Conservation (phyloP, 805 yeast species). For the Ogataea nonfermentans region DNA sequence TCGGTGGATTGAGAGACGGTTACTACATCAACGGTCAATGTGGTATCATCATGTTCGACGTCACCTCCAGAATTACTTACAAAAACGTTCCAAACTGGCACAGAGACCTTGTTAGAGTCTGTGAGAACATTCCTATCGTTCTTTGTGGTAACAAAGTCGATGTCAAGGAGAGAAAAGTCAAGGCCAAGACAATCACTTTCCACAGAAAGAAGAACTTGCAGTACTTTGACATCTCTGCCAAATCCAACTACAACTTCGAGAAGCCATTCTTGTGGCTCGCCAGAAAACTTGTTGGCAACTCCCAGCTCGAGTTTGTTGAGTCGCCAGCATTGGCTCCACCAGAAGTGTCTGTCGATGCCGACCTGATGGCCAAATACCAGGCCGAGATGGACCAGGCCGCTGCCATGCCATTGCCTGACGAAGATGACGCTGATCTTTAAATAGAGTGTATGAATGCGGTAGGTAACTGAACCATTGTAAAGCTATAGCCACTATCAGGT, state of each 20-base stretch:
- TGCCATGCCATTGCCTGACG: constrained; percentile 99
- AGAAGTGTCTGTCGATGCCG: constrained; percentile 96
- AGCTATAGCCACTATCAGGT: not conserved
- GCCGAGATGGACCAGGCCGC: constrained; percentile 99
- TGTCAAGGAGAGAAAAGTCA: constrained; percentile 99
- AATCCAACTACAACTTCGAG: constrained; percentile 98
- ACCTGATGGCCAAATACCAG: constrained; percentile 96
- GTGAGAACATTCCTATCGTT: constrained; percentile 99
- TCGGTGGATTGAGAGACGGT: constrained; percentile 99
- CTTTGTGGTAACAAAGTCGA: constrained; percentile 99
- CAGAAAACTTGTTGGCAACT: constrained; percentile 97
- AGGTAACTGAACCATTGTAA: not conserved
- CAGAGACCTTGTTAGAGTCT: constrained; percentile 98
- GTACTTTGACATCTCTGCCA: constrained; percentile 99
- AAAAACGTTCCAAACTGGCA: constrained; percentile 99
- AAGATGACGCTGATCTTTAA: constrained; percentile 99
- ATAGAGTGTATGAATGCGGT: constrained; percentile 8
- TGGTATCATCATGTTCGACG: constrained; percentile 99
- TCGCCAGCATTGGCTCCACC: constrained; percentile 99
- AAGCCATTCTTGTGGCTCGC: constrained; percentile 99
- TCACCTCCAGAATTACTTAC: constrained; percentile 98
- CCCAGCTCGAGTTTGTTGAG: constrained; percentile 96
- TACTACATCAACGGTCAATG: constrained; percentile 99
- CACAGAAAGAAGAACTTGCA: constrained; percentile 99
- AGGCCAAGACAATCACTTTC: constrained; percentile 99